Evolutionary conservation across 257 asterid genomes (phyloP).

Genomic region (Solanum pimpinellifolium): DNA sequence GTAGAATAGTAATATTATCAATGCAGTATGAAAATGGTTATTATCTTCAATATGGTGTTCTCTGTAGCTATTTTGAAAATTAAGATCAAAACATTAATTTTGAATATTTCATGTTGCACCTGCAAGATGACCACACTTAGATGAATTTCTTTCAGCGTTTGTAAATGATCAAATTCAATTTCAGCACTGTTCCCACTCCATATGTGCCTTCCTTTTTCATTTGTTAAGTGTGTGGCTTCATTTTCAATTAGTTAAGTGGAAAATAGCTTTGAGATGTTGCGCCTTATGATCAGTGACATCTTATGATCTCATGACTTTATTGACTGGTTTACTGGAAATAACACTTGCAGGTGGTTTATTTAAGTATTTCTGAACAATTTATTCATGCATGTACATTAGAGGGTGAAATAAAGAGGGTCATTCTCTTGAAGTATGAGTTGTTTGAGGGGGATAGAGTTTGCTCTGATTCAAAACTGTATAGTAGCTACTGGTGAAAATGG

Average conservation of each 20-base stretch:
- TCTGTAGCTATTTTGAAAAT: background rate
- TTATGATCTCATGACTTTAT: background rate
- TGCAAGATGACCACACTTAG: background rate
- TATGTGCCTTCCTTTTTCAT: background rate
- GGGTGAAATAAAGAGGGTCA: background rate
- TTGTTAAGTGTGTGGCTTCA: no score
- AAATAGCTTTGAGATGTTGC: background rate
- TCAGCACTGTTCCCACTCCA: background rate
- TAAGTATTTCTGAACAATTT: background rate
- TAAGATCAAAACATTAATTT: background rate
- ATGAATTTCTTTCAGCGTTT: background rate
- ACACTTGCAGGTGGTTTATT: background rate
- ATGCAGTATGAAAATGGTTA: background rate
- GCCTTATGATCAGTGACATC: background rate
- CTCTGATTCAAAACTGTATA: background rate
- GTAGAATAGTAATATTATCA: background rate
- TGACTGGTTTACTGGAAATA: background rate
- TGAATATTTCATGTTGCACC: background rate
- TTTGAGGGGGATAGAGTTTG: background rate
- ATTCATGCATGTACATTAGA: background rate
- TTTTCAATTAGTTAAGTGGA: background rate
- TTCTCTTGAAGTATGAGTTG: background rate
- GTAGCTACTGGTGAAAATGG: background rate
- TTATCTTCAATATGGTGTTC: background rate
- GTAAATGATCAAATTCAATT: background rate